phyloP scores from a whole-genome alignment of 1,284 basidiomycete species.

The Ustilago loliicola region DNA sequence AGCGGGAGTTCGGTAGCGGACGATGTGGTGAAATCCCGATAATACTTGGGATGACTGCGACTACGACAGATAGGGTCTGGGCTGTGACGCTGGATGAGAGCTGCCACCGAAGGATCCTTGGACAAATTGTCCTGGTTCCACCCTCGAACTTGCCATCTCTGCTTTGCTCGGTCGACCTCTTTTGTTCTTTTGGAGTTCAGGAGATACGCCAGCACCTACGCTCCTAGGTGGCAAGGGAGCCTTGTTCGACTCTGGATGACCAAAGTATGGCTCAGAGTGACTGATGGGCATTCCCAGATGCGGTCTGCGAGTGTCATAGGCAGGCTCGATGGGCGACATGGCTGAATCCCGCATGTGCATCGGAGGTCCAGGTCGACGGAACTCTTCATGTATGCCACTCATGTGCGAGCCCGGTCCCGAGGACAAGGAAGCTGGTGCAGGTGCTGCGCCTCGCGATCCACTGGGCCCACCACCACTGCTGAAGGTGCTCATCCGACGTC shows the following conservation, averaged over 20 bases:
- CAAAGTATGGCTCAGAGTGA: slow-evolving; percentile 27
- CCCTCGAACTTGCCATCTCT: slow-evolving; percentile 29
- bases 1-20: not conserved
- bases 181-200: slow-evolving; percentile 41
- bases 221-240: slow-evolving; percentile 30
- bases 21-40: not conserved
- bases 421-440: slow-evolving; percentile 3
- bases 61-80: slow-evolving; percentile 28
- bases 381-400: slow-evolving; percentile 31
- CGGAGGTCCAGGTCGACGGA: slow-evolving; percentile 32
- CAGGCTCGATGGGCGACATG: slow-evolving; percentile 29
- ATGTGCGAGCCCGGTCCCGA: slow-evolving; percentile 3
- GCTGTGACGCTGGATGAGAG: slow-evolving; percentile 20
- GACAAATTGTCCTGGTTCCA: slow-evolving; percentile 2
- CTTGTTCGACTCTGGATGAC: slow-evolving; percentile 12
- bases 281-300: slow-evolving; percentile 19
- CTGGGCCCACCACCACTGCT: slow-evolving; percentile 11
- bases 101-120: slow-evolving; percentile 14
- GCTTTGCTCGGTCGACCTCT: slow-evolving; percentile 46
- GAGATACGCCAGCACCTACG: slow-evolving; percentile 8
- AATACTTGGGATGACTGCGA: not conserved
- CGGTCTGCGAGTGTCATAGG: slow-evolving; percentile 27
- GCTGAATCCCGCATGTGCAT: slow-evolving; percentile 22
- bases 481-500: slow-evolving; percentile 25
- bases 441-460: slow-evolving; percentile 7